These are phyloP conservation scores for Angomonas ambiguus DNA, from an alignment of 208 protist species.

Conservation along the genomic window DNA sequence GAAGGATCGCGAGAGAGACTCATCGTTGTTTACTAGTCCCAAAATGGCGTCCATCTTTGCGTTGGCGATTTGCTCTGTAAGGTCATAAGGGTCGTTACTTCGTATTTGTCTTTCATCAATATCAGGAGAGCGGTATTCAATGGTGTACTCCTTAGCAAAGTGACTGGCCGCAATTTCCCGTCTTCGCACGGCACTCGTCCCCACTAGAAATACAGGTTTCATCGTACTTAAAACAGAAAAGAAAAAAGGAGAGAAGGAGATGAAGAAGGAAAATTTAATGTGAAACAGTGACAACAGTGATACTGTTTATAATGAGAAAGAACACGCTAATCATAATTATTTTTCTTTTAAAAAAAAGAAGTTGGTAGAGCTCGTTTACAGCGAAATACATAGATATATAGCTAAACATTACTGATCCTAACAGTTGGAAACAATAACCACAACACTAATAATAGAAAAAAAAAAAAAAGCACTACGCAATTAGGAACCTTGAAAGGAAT, in stretches of 20 bases:
- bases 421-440: too few species aligned
- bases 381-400: too few species aligned
- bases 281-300: too few species aligned
- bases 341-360: background rate
- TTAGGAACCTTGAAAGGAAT: background rate
- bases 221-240: background rate
- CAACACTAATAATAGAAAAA: constrained; percentile 6
- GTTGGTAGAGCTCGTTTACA: background rate
- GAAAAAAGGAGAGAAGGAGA: constrained; percentile 6
- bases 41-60: constrained; percentile 35
- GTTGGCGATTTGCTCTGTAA: constrained; percentile 48
- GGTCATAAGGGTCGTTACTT: constrained; percentile 31
- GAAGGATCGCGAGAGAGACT: constrained; percentile 2
- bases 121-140: constrained; percentile 60
- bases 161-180: constrained; percentile 26
- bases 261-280: background rate
- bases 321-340: background rate
- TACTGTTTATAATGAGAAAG: background rate
- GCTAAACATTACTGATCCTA: too few species aligned
- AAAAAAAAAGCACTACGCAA: background rate
- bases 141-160: constrained; percentile 39
- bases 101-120: constrained; percentile 81
- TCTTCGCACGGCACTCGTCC: constrained; percentile 57
- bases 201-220: constrained; percentile 64
- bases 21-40: constrained; percentile 8